phyloP scores from a whole-genome alignment of 108 stramenopile genomes.

The Aurantiochytrium sp. region DNA sequence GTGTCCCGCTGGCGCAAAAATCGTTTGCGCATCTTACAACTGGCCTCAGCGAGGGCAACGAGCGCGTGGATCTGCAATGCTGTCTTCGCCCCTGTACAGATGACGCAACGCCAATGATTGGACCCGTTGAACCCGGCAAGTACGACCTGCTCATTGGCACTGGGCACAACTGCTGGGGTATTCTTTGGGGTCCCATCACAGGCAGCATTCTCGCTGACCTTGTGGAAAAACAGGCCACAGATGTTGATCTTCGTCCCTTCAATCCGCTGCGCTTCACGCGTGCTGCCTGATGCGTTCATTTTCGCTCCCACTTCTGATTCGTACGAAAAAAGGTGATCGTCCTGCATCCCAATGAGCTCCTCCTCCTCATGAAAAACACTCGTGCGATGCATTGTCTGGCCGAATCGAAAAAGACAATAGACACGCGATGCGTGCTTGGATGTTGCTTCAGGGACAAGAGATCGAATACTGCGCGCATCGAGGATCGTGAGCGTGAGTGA shows the following conservation, averaged over 20 bases:
- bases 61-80: constrained; percentile 27
- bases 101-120: constrained; percentile 87
- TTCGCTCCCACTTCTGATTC: no score
- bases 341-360: no score
- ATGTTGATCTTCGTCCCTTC: constrained; percentile 36
- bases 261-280: constrained; percentile 33
- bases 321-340: no score
- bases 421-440: no score
- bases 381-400: no score
- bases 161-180: constrained; percentile 96
- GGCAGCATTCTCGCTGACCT: constrained; percentile 79
- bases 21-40: constrained; percentile 65
- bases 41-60: constrained; percentile 32
- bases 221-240: constrained; percentile 60
- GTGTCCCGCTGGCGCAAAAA: constrained; percentile 66
- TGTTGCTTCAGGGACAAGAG: no score
- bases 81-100: constrained; percentile 64
- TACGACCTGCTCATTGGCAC: constrained; percentile 76
- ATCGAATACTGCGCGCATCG: no score
- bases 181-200: constrained; percentile 86
- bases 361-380: no score
- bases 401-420: no score
- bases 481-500: no score
- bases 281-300: no score
- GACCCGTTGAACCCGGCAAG: constrained; percentile 60